These are phyloP conservation scores for Aechmea fasciata DNA, from an alignment of 176 grass and related monocot species.

Conservation along the genomic window DNA sequence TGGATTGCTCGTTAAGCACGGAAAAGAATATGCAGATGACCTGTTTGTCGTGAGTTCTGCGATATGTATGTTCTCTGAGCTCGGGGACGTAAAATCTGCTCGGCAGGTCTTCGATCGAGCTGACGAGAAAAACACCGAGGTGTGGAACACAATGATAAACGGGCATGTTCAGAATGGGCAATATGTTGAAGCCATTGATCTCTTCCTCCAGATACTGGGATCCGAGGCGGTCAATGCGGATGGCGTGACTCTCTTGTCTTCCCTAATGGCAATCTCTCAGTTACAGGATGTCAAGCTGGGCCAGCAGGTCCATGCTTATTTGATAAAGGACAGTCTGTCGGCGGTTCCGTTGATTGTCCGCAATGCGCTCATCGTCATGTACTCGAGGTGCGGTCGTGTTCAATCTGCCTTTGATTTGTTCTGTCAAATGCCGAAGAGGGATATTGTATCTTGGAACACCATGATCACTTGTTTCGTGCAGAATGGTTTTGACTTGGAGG, in stretches of 20 bases:
- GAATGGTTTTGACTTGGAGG: conserved; percentile 77
- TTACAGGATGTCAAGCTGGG: conserved; percentile 62
- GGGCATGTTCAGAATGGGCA: conserved; percentile 63
- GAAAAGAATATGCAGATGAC: conserved; percentile 44
- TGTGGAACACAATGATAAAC: conserved; percentile 96
- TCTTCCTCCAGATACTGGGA: conserved; percentile 49
- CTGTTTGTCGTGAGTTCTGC: conserved; percentile 67
- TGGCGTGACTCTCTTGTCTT: conserved; percentile 66
- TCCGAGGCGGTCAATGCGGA: conserved; percentile 36
- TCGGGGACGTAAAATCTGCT: conserved; percentile 37
- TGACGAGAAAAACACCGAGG: conserved; percentile 60
- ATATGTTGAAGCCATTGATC: conserved; percentile 45
- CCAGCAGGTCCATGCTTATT: conserved; percentile 60
- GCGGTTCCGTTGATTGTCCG: conserved; percentile 53
- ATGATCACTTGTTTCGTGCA: conserved; percentile 87
- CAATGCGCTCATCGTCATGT: conserved; percentile 77
- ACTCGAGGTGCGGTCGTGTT: conserved; percentile 59
- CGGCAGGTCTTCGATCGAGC: conserved; percentile 38
- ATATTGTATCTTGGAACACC: conserved; percentile 91
- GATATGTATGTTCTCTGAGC: conserved; percentile 49
- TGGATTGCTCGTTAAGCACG: conserved; percentile 62
- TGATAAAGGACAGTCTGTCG: conserved; percentile 41
- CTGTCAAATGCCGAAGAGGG: conserved; percentile 56
- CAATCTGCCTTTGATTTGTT: conserved; percentile 66
- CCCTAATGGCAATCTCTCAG: conserved; percentile 57